Evolutionary conservation across 805 yeast species (phyloP), one percentile per base, ranked within the genome.

Genomic region (Wickerhamomyces bisporus): DNA sequence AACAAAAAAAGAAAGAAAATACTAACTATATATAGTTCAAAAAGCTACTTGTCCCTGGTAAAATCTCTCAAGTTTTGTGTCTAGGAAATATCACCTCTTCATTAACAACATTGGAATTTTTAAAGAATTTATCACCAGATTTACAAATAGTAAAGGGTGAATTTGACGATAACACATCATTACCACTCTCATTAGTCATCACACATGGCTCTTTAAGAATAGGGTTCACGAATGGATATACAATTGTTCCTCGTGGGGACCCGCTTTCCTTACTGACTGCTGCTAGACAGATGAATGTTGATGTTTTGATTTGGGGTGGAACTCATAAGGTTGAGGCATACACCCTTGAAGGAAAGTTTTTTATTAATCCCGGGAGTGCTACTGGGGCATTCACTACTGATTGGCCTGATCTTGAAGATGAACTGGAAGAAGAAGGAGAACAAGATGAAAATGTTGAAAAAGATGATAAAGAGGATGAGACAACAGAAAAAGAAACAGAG

Each of bases 361-460:
- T 93, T 54, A 73, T 93, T n/a, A 91, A 86, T 58, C 98, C 98
- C 0, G 98, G 98, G 0, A 83, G 95, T 55, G 95, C 95, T 30
- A 89, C 97, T 0, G 98, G 98, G 19, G 96, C 97, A 0, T 77
- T 73, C 47, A 72, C 73, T 30, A 73, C 84, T 24, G 81, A 79
- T 52, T 77, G 79, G 63, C 79, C 79, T 41, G 71, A 68, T 3
- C 77, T 73, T 15, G 80, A 72, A 3, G 69, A 71, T 3, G 68
- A 57, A 5, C n/a, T n/a, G n/a, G 62, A 60, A 7, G 64, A 60
- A 16, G 66, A 58, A 10, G 56, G 57, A 11, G 57, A 55, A 5
- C 48, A 60, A 20, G 52, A 50, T 1, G 58, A 58, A 24, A 61
- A 60, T 18, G 53, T 49, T 16, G 56, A 43, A 20, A 48, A 45